A percentile compares a stretch with the other conserved stretches of the same genome.
phyloP scores from a whole-genome alignment of 495 filamentous ascomycete genomes.

The Bacidia rubella region DNA sequence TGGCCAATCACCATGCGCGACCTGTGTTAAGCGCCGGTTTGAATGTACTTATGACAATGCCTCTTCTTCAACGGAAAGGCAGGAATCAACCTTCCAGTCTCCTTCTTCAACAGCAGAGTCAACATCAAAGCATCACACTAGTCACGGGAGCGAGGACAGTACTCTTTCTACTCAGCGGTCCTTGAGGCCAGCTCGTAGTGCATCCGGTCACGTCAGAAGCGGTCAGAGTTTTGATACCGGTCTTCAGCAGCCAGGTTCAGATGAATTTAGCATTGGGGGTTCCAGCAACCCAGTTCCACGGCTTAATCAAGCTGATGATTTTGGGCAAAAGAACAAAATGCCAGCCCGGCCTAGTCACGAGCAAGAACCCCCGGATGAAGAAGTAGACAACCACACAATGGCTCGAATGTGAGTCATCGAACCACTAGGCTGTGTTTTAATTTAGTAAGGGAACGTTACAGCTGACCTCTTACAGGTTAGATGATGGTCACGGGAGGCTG shows the following conservation, averaged over 20 bases:
- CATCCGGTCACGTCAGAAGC: too few relatives aligned
- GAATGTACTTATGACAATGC: constrained; percentile 32
- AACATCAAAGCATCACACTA: not conserved
- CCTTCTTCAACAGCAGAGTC: not conserved
- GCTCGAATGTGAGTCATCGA: constrained; percentile 39
- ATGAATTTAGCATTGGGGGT: too few relatives aligned
- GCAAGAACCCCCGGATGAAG: constrained; percentile 26
- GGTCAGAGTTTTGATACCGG: too few relatives aligned
- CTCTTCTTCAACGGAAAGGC: not conserved
- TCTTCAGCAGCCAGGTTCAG: too few relatives aligned
- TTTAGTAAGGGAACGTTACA: too few relatives aligned
- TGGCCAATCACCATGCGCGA: constrained; percentile 54
- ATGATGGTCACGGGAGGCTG: constrained; percentile 42
- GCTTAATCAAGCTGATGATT: too few relatives aligned
- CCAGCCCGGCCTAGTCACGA: not conserved
- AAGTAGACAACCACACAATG: constrained; percentile 42
- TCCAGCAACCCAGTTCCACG: too few relatives aligned
- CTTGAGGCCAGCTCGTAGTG: too few relatives aligned
- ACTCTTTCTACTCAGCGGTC: too few relatives aligned
- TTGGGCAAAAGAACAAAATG: too few relatives aligned
- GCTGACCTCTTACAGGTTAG: constrained; percentile 17
- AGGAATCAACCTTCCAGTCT: not conserved
- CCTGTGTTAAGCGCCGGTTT: constrained; percentile 46
- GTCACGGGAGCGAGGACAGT: too few relatives aligned
- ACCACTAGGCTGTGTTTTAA: too few relatives aligned